Conservation (phyloP, 1,139 yeast species). For the Debaryomyces singareniensis region DNA sequence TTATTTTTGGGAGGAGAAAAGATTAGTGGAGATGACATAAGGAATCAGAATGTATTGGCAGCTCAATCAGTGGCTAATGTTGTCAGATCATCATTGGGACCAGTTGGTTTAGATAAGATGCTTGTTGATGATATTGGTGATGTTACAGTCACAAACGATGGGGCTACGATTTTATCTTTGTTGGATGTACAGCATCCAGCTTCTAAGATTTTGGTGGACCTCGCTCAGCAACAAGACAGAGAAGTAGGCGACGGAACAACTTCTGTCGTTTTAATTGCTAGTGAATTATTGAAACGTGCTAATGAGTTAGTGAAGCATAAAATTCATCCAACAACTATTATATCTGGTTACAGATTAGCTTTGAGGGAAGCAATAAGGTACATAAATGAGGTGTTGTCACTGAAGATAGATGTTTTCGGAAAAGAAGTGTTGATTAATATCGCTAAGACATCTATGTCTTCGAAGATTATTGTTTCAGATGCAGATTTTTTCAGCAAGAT, state of each 20-base stretch:
- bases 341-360: constrained; percentile 93
- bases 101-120: constrained; percentile 98
- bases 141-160: constrained; percentile 97
- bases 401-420: constrained; percentile 75
- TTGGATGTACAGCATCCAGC: constrained; percentile 99
- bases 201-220: constrained; percentile 91
- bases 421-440: constrained; percentile 78
- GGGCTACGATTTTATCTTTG: constrained; percentile 88
- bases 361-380: constrained; percentile 87
- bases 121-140: constrained; percentile 98
- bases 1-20: constrained; percentile 94
- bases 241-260: constrained; percentile 99
- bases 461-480: constrained; percentile 95
- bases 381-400: constrained; percentile 78
- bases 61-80: constrained; percentile 97
- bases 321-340: constrained; percentile 96
- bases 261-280: constrained; percentile 92
- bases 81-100: constrained; percentile 94
- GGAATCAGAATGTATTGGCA: constrained; percentile 93
- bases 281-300: constrained; percentile 88
- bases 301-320: constrained; percentile 89
- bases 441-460: constrained; percentile 96
- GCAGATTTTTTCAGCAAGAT: constrained; percentile 82
- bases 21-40: constrained; percentile 90
- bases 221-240: constrained; percentile 98